Conservation (phyloP, 345 rosid species). For the Aquilaria sinensis region DNA sequence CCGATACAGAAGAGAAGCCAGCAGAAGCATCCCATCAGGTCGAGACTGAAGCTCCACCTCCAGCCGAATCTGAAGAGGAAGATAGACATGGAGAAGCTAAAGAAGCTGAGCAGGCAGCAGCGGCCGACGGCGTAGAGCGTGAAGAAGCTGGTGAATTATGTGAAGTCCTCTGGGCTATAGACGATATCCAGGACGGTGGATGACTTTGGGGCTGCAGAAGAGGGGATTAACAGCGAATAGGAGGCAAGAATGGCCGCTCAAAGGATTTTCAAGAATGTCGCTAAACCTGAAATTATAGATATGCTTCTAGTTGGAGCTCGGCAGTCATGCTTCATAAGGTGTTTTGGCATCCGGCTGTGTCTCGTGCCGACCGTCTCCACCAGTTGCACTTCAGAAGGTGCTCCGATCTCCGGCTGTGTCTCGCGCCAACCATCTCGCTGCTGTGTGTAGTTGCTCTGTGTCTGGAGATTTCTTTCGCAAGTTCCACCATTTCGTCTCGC, state of each 20-base stretch:
- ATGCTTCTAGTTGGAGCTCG: too few relatives aligned
- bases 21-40: constrained; percentile 4
- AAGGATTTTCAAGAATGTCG: constrained; percentile 47
- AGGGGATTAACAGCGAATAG: constrained; percentile 50
- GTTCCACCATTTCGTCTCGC: too few relatives aligned
- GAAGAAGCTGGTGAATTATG: constrained; percentile 36
- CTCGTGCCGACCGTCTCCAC: too few relatives aligned
- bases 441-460: too few relatives aligned
- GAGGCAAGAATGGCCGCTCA: constrained; percentile 39
- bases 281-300: too few relatives aligned
- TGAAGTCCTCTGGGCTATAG: constrained; percentile 37
- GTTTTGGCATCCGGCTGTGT: too few relatives aligned
- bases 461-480: too few relatives aligned
- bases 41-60: constrained; percentile 22
- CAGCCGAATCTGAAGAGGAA: constrained; percentile 20
- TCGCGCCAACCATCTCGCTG: too few relatives aligned
- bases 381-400: too few relatives aligned
- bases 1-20: constrained; percentile 20
- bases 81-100: constrained; percentile 19
- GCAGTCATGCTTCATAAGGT: too few relatives aligned
- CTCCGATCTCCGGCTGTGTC: too few relatives aligned
- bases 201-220: constrained; percentile 27
- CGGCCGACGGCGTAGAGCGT: constrained; percentile 63
- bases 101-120: constrained; percentile 31
- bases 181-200: constrained; percentile 47